Percentiles rank a stretch among this genome's conserved stretches.
phyloP scores from a whole-genome alignment of 192 early-diverging fungal genomes.

The Backusella mclennaniae region DNA sequence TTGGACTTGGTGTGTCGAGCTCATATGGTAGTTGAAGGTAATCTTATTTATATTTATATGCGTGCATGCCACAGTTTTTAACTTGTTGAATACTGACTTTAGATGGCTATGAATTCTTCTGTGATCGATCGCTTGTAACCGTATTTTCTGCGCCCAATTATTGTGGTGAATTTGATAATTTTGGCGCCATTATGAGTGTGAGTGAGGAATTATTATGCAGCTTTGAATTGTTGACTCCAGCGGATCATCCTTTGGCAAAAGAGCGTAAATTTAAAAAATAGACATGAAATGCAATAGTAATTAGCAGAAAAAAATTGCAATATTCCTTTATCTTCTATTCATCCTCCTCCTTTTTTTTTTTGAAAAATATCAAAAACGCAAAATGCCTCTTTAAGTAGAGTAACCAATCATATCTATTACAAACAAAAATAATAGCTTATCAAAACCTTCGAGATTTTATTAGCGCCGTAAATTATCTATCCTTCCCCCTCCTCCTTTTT shows the following conservation, averaged over 20 bases:
- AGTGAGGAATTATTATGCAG: constrained; percentile 81
- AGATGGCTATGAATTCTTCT: constrained; percentile 99
- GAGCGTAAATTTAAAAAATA: constrained; percentile 8
- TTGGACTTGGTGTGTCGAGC: constrained; percentile 96
- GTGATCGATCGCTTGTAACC: constrained; percentile 88
- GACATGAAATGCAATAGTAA: not conserved
- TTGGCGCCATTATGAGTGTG: constrained; percentile 86
- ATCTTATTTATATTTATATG: constrained; percentile 34
- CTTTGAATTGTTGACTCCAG: constrained; percentile 50
- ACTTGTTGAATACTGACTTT: constrained; percentile 35
- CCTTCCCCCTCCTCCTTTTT: no score
- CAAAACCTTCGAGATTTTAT: no score
- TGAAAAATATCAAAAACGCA: no score
- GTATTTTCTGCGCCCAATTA: constrained; percentile 95
- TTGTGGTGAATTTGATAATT: constrained; percentile 88
- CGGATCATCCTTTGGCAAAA: constrained; percentile 36
- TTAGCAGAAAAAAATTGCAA: not conserved
- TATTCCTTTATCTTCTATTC: not conserved
- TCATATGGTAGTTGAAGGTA: constrained; percentile 71
- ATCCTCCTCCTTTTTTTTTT: no score
- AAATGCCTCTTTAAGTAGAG: no score
- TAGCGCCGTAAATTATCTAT: no score
- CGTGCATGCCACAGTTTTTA: not conserved
- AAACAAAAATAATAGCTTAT: no score
- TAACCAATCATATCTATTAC: no score